Base-by-base conservation (phyloP, 2,329 filamentous ascomycete species). In the Exophiala oligosperma region DNA sequence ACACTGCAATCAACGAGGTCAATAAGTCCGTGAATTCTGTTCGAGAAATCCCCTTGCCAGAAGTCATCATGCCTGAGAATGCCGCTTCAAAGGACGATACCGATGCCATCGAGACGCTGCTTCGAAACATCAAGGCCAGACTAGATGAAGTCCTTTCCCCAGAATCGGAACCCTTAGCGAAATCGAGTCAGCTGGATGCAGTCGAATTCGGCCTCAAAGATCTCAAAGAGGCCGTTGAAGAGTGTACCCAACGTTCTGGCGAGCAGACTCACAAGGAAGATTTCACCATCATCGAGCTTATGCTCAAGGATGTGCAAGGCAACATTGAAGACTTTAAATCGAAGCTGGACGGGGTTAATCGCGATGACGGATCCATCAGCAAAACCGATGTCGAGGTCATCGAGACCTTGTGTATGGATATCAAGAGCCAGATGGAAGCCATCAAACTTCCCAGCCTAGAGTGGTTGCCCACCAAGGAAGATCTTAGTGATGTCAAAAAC, bases 91-190 rank as follows among this genome's bases (percentile, higher is more conserved):
- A 90, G 70, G 91, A 96, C 64, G 92, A 97, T 66, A 90, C 92
- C 0, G 86, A 93, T 61, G 91, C 91, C 9, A 92, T 97, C 58
- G 93, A 97, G 73, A 95, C 89, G 0, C 86, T 97, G 49, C 81
- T 97, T 11, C 86, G 89, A 43, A 96, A 96, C 71, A 92, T 92
- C 32, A 97, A 97, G 71, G 86, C 88, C 4, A 90, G 90, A 48
- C 78, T 97, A 8, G 93, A 97, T 58, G 92, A 96, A 59, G 83
- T 96, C 50, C 84, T 73, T 4, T 71, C 84, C 26, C 79, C 82
- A 1, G 79, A 92, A 51, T 82, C 85, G 2, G 88, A 92, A 35
- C 85, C 89, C 57, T 78, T 85, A 1, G 85, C 92, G 8, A 83
- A 78, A 32, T 81, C 83, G 44, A 82, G 85, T 56, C 81, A 86